phyloP scores from a whole-genome alignment of 345 rosid species.

The Cardamine resedifolia region DNA sequence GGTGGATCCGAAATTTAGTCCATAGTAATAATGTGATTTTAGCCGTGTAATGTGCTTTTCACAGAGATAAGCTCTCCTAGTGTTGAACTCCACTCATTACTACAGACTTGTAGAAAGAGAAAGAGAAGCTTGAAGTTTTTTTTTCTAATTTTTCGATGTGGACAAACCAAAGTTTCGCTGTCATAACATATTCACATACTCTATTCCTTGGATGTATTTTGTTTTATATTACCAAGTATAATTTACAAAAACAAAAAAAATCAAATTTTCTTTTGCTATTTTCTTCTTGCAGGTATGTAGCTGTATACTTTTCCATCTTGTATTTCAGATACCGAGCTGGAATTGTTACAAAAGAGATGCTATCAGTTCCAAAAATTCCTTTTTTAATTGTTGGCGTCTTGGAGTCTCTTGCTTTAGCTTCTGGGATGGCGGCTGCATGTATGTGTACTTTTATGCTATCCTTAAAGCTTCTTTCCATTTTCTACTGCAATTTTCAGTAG shows the following conservation, averaged over 20 bases:
- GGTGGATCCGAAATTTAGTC: not conserved
- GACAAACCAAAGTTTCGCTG: not conserved
- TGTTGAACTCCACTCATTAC: not conserved
- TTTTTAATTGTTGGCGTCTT: slow-evolving; percentile 71
- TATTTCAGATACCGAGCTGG: slow-evolving; percentile 77
- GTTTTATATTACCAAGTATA: slow-evolving; percentile 1
- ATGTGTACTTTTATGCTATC: not conserved
- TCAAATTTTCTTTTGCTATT: not conserved
- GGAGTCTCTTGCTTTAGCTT: slow-evolving; percentile 88
- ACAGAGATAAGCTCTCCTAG: not conserved
- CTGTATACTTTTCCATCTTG: slow-evolving; percentile 74
- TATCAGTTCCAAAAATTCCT: slow-evolving; percentile 79
- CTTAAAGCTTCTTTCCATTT: not conserved
- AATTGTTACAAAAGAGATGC: slow-evolving; percentile 89
- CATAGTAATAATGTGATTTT: not conserved
- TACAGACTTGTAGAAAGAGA: not conserved
- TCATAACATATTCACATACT: slow-evolving; percentile 7
- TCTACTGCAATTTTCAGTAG: slow-evolving; percentile 9
- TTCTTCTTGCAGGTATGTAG: slow-evolving; percentile 56
- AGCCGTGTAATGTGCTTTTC: not conserved
- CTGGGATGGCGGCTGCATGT: slow-evolving; percentile 99
- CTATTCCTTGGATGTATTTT: not conserved
- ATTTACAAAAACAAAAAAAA: not conserved
- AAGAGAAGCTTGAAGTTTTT: not conserved
- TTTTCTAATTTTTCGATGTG: slow-evolving; percentile 3